Percentiles rank a stretch among this genome's conserved stretches.
phyloP scores from a whole-genome alignment of 108 stramenopile genomes.

The Parietichytrium sp. region DNA sequence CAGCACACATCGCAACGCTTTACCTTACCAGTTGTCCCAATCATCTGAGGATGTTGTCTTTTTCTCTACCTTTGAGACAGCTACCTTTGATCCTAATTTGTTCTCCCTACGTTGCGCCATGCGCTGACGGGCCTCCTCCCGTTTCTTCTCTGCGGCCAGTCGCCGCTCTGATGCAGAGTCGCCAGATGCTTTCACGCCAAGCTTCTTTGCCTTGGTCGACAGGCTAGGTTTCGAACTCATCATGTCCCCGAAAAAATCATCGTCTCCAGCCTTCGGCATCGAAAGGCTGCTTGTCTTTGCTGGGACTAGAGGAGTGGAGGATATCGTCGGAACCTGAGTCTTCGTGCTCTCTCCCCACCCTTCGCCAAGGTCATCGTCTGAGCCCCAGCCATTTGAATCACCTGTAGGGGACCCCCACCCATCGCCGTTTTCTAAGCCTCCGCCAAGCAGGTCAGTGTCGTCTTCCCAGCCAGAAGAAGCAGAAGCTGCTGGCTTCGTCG shows the following conservation, averaged over 20 bases:
- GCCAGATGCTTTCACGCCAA: not conserved
- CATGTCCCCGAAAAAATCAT: not conserved
- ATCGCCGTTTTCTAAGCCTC: too few species aligned
- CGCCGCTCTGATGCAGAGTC: not conserved
- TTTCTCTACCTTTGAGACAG: too few species aligned
- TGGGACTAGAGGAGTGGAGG: not conserved
- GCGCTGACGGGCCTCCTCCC: conserved; percentile 29
- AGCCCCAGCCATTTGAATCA: too few species aligned
- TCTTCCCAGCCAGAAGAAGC: too few species aligned
- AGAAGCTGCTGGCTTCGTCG: not conserved
- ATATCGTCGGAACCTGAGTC: too few species aligned
- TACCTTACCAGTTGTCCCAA: conserved; percentile 28
- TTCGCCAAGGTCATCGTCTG: too few species aligned
- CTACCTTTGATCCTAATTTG: not conserved
- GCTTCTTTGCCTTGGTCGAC: not conserved
- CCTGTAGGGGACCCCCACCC: too few species aligned
- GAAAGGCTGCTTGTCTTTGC: too few species aligned
- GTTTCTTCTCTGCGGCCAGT: not conserved
- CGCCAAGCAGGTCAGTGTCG: too few species aligned
- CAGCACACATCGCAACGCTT: too few species aligned
- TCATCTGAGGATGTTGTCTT: not conserved
- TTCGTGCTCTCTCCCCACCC: too few species aligned
- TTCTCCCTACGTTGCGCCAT: conserved; percentile 26
- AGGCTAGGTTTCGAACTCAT: not conserved
- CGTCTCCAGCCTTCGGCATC: too few species aligned